Evolutionary conservation across 2,329 filamentous ascomycete genomes (phyloP).

Genomic region (Colletotrichum somersetense): DNA sequence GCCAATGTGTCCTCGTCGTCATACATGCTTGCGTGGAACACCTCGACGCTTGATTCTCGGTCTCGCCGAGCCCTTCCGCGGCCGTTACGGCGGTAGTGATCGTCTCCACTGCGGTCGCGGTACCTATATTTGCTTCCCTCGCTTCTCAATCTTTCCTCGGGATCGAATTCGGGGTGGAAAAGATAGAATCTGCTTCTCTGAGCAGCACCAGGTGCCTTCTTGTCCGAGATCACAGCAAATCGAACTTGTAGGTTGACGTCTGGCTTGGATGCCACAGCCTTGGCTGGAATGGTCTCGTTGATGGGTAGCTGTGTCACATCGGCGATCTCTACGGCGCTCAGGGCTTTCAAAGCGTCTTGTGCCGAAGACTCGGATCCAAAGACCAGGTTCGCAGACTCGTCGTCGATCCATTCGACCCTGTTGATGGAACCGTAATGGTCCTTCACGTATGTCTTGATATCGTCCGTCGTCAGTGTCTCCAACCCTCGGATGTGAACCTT

Average conservation of each 20-base stretch:
- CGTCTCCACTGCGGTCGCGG: conserved; percentile 66
- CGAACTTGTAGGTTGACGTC: conserved; percentile 79
- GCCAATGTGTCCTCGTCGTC: conserved; percentile 66
- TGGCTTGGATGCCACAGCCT: conserved; percentile 75
- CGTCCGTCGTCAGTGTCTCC: conserved; percentile 82
- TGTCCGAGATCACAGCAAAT: conserved; percentile 80
- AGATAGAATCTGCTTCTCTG: conserved; percentile 92
- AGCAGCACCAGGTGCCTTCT: conserved; percentile 83
- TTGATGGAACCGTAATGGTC: conserved; percentile 73
- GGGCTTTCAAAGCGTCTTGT: conserved; percentile 66
- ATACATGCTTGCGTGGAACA: conserved; percentile 84
- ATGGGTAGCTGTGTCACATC: conserved; percentile 68
- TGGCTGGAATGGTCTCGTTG: conserved; percentile 77
- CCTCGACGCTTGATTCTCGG: conserved; percentile 59
- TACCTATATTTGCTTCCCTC: conserved; percentile 72
- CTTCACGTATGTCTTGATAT: conserved; percentile 81
- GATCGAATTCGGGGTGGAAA: conserved; percentile 89
- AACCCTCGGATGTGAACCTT: conserved; percentile 90
- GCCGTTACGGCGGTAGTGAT: conserved; percentile 51
- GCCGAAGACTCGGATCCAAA: conserved; percentile 71
- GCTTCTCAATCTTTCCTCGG: conserved; percentile 75
- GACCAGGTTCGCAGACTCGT: conserved; percentile 88
- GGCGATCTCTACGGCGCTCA: conserved; percentile 64
- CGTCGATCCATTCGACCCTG: conserved; percentile 93
- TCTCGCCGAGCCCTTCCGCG: conserved; percentile 60